phyloP scores from a whole-genome alignment of 2,329 filamentous ascomycete genomes.

The Aspergillus aculeatinus region DNA sequence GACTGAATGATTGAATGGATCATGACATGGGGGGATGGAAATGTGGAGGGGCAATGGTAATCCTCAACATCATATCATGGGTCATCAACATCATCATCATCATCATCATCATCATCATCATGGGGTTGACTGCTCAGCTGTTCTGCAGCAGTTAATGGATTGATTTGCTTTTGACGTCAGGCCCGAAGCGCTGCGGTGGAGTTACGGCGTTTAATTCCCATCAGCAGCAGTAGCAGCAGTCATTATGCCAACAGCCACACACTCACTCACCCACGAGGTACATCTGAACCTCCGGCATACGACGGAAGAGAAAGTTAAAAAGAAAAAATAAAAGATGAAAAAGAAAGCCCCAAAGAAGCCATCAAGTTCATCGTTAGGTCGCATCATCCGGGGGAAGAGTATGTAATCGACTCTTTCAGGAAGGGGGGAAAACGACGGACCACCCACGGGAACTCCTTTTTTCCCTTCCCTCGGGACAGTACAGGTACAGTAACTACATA shows the following conservation, averaged over 20 bases:
- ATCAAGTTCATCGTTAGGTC: background rate
- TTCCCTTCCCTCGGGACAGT: background rate
- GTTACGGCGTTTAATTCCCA: constrained; percentile 11
- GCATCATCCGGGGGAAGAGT: background rate
- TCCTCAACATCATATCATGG: background rate
- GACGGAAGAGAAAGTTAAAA: background rate
- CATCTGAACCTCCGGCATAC: background rate
- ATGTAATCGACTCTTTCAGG: background rate
- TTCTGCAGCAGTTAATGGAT: background rate
- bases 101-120: background rate
- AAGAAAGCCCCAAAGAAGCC: background rate
- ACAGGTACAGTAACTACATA: background rate
- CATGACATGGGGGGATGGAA: background rate
- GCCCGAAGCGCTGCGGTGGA: constrained; percentile 16
- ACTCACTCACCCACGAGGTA: background rate
- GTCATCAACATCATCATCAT: background rate
- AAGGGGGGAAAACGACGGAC: too few species aligned
- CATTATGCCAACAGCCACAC: background rate
- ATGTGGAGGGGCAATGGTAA: background rate
- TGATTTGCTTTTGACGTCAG: constrained; percentile 21
- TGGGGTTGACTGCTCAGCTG: background rate
- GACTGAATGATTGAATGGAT: background rate
- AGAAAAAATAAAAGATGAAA: background rate
- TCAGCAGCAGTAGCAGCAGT: background rate
- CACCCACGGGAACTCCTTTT: background rate